These are phyloP conservation scores for Peziza echinospora DNA, from an alignment of 495 filamentous ascomycete genomes.

Conservation along the genomic window DNA sequence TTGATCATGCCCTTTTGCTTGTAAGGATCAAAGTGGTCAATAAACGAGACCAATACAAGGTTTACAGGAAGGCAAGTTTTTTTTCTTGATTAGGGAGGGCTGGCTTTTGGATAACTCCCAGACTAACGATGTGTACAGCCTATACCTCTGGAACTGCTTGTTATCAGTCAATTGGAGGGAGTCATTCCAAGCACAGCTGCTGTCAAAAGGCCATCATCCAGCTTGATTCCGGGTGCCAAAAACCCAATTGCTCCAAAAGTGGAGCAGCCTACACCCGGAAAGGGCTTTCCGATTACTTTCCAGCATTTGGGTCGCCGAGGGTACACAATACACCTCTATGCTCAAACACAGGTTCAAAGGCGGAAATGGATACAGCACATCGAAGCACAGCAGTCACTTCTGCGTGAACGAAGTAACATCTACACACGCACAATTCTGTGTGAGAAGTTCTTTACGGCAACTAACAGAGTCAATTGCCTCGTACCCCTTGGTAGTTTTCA, in stretches of 20 bases:
- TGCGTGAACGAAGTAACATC: slow-evolving; percentile 74
- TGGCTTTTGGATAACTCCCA: neutral
- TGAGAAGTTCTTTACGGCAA: slow-evolving; percentile 57
- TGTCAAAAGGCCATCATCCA: slow-evolving; percentile 68
- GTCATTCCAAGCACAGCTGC: slow-evolving; percentile 65
- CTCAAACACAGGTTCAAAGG: slow-evolving; percentile 51
- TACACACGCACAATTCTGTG: slow-evolving; percentile 77
- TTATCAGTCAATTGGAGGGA: slow-evolving; percentile 92
- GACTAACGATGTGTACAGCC: slow-evolving; percentile 27
- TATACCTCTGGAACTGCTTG: slow-evolving; percentile 80
- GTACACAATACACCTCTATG: slow-evolving; percentile 82
- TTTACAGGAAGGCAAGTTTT: slow-evolving; percentile 52
- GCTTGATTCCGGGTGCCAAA: slow-evolving; percentile 55
- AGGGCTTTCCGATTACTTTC: slow-evolving; percentile 94
- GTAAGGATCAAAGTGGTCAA: slow-evolving; percentile 74
- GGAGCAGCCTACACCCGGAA: slow-evolving; percentile 26
- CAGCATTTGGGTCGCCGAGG: slow-evolving; percentile 89
- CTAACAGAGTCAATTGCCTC: slow-evolving; percentile 77
- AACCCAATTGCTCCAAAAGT: slow-evolving; percentile 11
- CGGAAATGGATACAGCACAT: slow-evolving; percentile 95
- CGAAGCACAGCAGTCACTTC: slow-evolving; percentile 64
- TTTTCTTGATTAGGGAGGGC: neutral
- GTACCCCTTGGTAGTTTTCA: slow-evolving; percentile 55
- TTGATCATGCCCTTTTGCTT: slow-evolving; percentile 85
- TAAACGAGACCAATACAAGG: slow-evolving; percentile 82